Evolutionary conservation across 768 basidiomycete species (phyloP), one percentile per base, ranked within the genome.

Genomic region (Pleurotus citrinopileatus): DNA sequence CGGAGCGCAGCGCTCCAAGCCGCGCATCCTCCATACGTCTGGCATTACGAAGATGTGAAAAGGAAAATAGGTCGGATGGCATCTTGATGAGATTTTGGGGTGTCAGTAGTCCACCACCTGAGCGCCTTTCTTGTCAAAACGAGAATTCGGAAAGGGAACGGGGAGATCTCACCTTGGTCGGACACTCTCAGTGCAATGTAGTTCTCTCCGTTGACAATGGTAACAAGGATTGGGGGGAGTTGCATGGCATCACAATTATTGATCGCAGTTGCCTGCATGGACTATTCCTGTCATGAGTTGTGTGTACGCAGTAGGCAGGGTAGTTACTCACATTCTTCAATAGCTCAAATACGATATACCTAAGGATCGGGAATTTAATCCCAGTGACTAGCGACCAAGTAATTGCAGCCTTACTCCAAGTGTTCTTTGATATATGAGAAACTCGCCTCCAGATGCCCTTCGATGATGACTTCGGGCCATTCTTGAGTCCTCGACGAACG

Each of bases 401-500:
- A n/a, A 47, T 12, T 6, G 27, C 13, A n/a, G 42, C 66, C 82
- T 65, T 58, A 90, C 89, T 94, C 91, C 45, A 94, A 72, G 67
- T 94, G 91, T 64, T 94, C 91, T 37, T 81, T 80, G 57, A 95
- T 92, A 64, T 93, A 96, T 1, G 91, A 74, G 67, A 95, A 93
- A 54, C 70, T 79, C 2, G 84, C 82, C 25, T 83, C 77, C 13
- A 80, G 57, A 60, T 89, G 85, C 2, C 93, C 92, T 42, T 94
- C 88, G 32, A 93, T 72, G 27, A 79, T 58, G 36, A 93, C 81
- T 54, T 85, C 76, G 4, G 89, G 85, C 22, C 82, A 85, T 26
- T 62, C 62, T 38, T 67, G 68, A 45, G 65, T 62, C 13, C 17
- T n/a, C 13, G 34, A 9, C 26, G 56, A 56, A 19, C 63, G 57